These are phyloP conservation scores for Boechera stricta DNA, from an alignment of 345 rosid species.

Conservation along the genomic window DNA sequence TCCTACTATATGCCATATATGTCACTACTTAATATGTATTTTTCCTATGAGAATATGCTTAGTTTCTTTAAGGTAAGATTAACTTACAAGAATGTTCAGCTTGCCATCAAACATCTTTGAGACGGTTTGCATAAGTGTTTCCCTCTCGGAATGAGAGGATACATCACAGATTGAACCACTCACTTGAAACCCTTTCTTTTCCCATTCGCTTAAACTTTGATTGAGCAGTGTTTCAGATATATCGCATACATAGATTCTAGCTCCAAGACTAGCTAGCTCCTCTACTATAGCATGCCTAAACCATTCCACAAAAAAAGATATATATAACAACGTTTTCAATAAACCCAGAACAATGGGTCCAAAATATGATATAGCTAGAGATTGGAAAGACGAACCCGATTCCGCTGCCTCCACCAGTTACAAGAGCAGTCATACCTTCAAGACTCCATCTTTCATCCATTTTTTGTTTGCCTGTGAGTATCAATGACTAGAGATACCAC, in stretches of 20 bases:
- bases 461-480: conserved; percentile 1
- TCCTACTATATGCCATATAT: neutral
- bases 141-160: conserved; percentile 33
- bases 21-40: neutral
- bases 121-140: conserved; percentile 27
- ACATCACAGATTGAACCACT: conserved; percentile 35
- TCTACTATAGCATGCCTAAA: conserved; percentile 24
- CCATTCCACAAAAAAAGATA: neutral
- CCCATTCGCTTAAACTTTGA: conserved; percentile 34
- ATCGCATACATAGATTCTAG: conserved; percentile 19
- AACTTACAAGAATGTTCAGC: conserved; percentile 34
- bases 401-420: conserved; percentile 51
- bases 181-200: conserved; percentile 35
- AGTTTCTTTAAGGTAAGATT: neutral
- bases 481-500: neutral
- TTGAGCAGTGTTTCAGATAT: conserved; percentile 10
- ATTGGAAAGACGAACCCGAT: conserved; percentile 40
- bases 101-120: conserved; percentile 21
- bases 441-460: conserved; percentile 52
- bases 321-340: neutral
- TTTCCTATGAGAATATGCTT: neutral
- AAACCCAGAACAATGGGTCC: neutral
- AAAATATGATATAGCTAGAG: neutral
- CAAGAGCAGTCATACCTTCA: conserved; percentile 50
- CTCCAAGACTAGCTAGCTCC: conserved; percentile 7